Conservation (phyloP, 2,329 filamentous ascomycete species). For the Alternaria novae-zelandiae region DNA sequence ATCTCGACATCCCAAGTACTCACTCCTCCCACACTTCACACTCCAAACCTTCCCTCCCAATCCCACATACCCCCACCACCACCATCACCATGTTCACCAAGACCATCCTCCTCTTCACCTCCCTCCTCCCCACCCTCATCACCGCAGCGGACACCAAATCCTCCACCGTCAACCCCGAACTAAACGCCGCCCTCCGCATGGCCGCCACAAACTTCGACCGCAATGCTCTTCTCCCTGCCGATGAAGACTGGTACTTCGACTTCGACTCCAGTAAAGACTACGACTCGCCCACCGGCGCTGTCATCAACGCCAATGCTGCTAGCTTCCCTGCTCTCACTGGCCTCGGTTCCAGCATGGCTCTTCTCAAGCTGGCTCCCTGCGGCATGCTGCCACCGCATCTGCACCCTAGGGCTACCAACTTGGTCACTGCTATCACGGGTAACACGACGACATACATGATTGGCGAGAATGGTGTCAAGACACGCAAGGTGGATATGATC, state of each 20-base stretch:
- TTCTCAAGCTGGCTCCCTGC: conserved; percentile 58
- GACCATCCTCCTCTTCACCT: conserved; percentile 10
- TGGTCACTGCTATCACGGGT: conserved; percentile 57
- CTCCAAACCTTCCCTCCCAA: not conserved
- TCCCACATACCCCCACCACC: not conserved
- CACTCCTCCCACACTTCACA: not conserved
- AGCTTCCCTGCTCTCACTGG: conserved; percentile 58
- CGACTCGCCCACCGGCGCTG: conserved; percentile 56
- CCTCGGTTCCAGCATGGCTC: conserved; percentile 56
- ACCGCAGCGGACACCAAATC: conserved; percentile 42
- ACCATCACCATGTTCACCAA: conserved; percentile 4
- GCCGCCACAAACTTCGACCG: conserved; percentile 57
- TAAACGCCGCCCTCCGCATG: conserved; percentile 44
- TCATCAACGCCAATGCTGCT: conserved; percentile 60
- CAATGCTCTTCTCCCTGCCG: conserved; percentile 48
- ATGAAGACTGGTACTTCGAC: conserved; percentile 58
- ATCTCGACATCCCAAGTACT: not conserved
- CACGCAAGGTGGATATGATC: conserved; percentile 51
- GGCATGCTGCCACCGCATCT: conserved; percentile 60
- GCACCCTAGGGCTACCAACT: conserved; percentile 59
- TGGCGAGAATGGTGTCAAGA: conserved; percentile 57
- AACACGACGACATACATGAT: conserved; percentile 60
- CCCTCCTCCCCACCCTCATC: conserved; percentile 20
- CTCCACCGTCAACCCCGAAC: conserved; percentile 49
- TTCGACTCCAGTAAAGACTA: conserved; percentile 54